These are phyloP conservation scores for Aspergillus sp. DNA, from an alignment of 2,329 filamentous ascomycete species.

Conservation along the genomic window DNA sequence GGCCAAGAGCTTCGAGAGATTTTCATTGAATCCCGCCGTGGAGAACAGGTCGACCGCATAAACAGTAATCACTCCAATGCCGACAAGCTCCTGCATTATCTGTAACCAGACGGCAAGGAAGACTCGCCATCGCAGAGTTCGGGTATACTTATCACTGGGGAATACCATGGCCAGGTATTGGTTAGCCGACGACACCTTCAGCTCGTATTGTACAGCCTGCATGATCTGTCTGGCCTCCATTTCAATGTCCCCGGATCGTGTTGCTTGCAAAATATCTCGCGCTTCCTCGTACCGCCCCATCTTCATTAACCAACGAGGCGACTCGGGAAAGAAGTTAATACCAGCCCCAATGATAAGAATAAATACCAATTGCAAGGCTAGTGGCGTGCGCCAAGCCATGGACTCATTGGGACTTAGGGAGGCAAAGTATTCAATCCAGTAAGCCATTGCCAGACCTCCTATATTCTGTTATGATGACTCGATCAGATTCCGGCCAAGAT, in stretches of 20 bases:
- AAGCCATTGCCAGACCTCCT: conserved; percentile 56
- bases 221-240: background rate
- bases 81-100: conserved; percentile 59
- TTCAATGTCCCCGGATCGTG: conserved; percentile 1
- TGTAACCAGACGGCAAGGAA: conserved; percentile 63
- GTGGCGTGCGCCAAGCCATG: conserved; percentile 52
- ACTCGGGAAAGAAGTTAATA: conserved; percentile 43
- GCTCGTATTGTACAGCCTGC: background rate
- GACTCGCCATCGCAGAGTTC: conserved; percentile 36
- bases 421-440: conserved; percentile 48
- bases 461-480: conserved; percentile 51
- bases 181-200: conserved; percentile 20
- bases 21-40: conserved; percentile 54
- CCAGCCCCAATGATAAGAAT: conserved; percentile 48
- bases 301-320: conserved; percentile 36
- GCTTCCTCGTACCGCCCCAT: conserved; percentile 58
- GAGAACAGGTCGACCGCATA: conserved; percentile 29
- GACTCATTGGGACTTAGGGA: conserved; percentile 44
- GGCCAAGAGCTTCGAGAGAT: conserved; percentile 54
- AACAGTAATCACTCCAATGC: conserved; percentile 59
- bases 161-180: conserved; percentile 59
- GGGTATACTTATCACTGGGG: background rate
- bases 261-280: conserved; percentile 48
- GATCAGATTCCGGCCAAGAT: background rate
- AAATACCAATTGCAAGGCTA: conserved; percentile 60